Evolutionary conservation across 2,329 filamentous ascomycete species (phyloP), one percentile per base, ranked within the genome.

Genomic region (Fusarium falciforme): DNA sequence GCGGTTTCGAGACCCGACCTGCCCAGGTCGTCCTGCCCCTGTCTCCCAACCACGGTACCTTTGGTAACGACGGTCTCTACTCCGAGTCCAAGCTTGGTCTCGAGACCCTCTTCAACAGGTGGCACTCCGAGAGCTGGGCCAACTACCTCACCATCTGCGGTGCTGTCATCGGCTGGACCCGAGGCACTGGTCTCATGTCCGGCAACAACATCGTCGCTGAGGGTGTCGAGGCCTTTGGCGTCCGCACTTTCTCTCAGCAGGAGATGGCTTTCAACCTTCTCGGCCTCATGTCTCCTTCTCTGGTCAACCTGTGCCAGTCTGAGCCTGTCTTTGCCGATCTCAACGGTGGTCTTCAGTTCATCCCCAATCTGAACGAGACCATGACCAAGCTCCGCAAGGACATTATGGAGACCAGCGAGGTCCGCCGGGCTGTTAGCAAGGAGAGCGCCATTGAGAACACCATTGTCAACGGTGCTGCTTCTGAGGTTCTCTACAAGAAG

Each of bases 241-340:
- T 98, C 29, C 95, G 96, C 78, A 99, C 96, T 5, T 99, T 99
- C 88, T 98, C 96, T 11, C 96, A 98, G 85, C 95, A 98, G 83
- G 96, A 99, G 85, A 99, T 99, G 96, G 96, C 96, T 17, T 99
- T 99, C 89, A 99, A 99, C 85, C 85, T 99, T 76, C 90, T 99
- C 52, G 96, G 96, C 77, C 90, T 99, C 62, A 98, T 99, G 96
- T 93, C 95, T 1, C 95, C 96, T 40, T 90, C 92, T 31, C 94
- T 99, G 78, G 95, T 98, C 77, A 95, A 99, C 81, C 90, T 99
- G 49, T 99, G 96, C 88, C 96, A 99, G 86, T 88, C 90, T 52
- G 94, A 98, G 85, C 97, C 96, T 12, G 95, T 99, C 68, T 98
- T 96, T 84, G 96, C 96, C 72, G 96, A 99, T 84, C 88, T 99